Conservation (phyloP, 2,329 filamentous ascomycete species). For the Ophiostoma novo-ulmi region DNA sequence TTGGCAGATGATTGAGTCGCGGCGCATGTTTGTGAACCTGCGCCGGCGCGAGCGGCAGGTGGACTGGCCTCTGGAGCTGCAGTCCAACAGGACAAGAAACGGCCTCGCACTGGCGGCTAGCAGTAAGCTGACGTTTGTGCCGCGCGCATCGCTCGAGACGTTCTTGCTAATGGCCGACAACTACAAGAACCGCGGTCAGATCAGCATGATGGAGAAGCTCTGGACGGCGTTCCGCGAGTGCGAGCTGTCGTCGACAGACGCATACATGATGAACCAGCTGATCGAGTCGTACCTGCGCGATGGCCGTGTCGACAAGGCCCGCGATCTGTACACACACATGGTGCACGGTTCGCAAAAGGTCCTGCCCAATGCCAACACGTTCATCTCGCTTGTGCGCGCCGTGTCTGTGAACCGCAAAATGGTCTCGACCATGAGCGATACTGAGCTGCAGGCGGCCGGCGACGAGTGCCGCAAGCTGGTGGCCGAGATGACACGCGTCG, state of each 20-base stretch:
- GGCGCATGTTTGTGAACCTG: slow-evolving; percentile 57
- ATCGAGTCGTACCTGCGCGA: slow-evolving; percentile 61
- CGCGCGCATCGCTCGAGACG: slow-evolving; percentile 66
- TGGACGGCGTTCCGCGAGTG: slow-evolving; percentile 58
- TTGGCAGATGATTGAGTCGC: slow-evolving; percentile 70
- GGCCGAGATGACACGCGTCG: slow-evolving; percentile 33
- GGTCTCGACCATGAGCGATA: slow-evolving; percentile 12
- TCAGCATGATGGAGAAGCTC: slow-evolving; percentile 53
- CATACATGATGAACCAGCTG: slow-evolving; percentile 74
- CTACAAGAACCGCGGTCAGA: slow-evolving; percentile 59
- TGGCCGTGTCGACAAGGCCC: slow-evolving; percentile 50
- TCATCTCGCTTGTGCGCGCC: slow-evolving; percentile 61
- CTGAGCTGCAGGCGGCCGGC: slow-evolving; percentile 26
- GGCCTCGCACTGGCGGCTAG: background rate
- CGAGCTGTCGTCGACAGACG: slow-evolving; percentile 59
- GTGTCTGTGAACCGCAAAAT: slow-evolving; percentile 47
- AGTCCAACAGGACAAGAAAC: slow-evolving; percentile 9
- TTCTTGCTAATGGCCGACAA: slow-evolving; percentile 70
- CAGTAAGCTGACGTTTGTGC: slow-evolving; percentile 38
- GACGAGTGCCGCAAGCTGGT: slow-evolving; percentile 30
- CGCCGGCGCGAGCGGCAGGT: slow-evolving; percentile 36
- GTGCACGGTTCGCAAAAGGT: slow-evolving; percentile 40
- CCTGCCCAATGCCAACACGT: slow-evolving; percentile 62
- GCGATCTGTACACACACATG: slow-evolving; percentile 52
- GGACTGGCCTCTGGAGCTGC: slow-evolving; percentile 31